Conservation (phyloP, 2,329 filamentous ascomycete genomes). For the Calonectria fujianensis region DNA sequence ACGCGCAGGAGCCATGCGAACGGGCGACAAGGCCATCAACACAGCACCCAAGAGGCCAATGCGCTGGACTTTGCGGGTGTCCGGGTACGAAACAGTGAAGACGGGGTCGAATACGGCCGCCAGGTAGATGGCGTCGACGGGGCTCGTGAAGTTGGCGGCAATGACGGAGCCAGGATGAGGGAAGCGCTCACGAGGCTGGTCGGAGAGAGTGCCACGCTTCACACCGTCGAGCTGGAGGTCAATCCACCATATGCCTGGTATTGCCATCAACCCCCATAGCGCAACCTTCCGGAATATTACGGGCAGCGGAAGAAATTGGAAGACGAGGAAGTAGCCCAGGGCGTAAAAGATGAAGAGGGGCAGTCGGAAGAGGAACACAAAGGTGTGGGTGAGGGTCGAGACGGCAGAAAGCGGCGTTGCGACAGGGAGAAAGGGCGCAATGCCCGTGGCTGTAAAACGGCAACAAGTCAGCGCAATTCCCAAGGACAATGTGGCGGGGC, state of each 20-base stretch:
- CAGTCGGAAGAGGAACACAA: conserved; percentile 87
- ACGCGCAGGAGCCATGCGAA: conserved; percentile 68
- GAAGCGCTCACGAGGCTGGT: conserved; percentile 82
- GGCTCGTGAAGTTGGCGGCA: conserved; percentile 92
- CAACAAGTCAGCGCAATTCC: conserved; percentile 40
- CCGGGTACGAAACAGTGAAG: conserved; percentile 90
- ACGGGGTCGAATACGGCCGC: conserved; percentile 97
- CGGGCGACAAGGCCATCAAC: conserved; percentile 80
- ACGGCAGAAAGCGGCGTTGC: conserved; percentile 78
- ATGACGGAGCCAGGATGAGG: conserved; percentile 89
- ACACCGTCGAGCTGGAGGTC: conserved; percentile 99
- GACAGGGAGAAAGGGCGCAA: conserved; percentile 95
- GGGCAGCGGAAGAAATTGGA: conserved; percentile 86
- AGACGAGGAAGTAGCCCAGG: conserved; percentile 83
- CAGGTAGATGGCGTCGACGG: conserved; percentile 94
- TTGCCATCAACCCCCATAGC: conserved; percentile 89
- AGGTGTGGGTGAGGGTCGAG: conserved; percentile 78
- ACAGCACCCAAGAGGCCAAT: conserved; percentile 87
- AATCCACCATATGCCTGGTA: conserved; percentile 98
- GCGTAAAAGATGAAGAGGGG: conserved; percentile 83
- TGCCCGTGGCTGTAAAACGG: conserved; percentile 84
- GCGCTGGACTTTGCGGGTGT: conserved; percentile 82
- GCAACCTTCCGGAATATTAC: conserved; percentile 83
- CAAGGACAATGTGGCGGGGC: background rate
- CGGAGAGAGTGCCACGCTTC: conserved; percentile 89